Percentiles rank a stretch among this genome's conserved stretches.
Evolutionary conservation across 352 stramenopile species (phyloP).

Genomic region (Aphanomyces stellatus): DNA sequence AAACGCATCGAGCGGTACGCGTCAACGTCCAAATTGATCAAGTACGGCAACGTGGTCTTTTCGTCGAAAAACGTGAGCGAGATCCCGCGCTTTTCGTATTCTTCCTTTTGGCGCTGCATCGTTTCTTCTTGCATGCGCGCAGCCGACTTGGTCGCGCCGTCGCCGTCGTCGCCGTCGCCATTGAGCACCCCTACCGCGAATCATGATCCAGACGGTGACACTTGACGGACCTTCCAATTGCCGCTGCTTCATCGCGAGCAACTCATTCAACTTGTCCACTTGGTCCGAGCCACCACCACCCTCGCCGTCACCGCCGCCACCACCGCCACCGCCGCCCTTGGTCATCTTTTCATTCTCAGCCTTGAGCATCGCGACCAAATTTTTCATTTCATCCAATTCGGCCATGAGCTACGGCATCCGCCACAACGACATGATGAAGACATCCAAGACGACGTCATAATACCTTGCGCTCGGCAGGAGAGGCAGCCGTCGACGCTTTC

Average conservation of each 20-base stretch:
- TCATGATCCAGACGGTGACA: too few relatives aligned
- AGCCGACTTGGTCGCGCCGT: slow-evolving; percentile 23
- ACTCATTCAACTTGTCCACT: slow-evolving; percentile 51
- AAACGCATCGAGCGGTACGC: slow-evolving; percentile 88
- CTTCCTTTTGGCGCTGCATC: slow-evolving; percentile 80
- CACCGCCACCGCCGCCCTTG: slow-evolving; percentile 33
- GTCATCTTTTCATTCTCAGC: slow-evolving; percentile 74
- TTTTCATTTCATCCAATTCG: slow-evolving; percentile 92
- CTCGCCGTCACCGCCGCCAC: slow-evolving; percentile 28
- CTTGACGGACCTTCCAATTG: slow-evolving; percentile 50
- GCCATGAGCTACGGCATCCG: slow-evolving; percentile 62
- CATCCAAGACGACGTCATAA: neutral
- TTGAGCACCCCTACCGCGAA: slow-evolving; percentile 30
- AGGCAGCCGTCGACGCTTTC: slow-evolving; percentile 86
- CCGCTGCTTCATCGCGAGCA: slow-evolving; percentile 62
- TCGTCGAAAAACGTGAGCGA: slow-evolving; percentile 83
- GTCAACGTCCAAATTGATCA: slow-evolving; percentile 93
- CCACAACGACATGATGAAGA: neutral
- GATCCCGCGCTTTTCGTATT: slow-evolving; percentile 89
- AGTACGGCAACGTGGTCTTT: slow-evolving; percentile 74
- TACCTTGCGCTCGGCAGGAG: slow-evolving; percentile 79
- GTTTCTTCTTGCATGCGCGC: slow-evolving; percentile 70
- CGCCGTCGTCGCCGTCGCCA: slow-evolving; percentile 34
- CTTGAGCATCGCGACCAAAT: slow-evolving; percentile 72
- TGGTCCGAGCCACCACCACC: slow-evolving; percentile 21